Conservation (phyloP, 202 grass and related monocot genomes). For the Carex sylvatica region DNA sequence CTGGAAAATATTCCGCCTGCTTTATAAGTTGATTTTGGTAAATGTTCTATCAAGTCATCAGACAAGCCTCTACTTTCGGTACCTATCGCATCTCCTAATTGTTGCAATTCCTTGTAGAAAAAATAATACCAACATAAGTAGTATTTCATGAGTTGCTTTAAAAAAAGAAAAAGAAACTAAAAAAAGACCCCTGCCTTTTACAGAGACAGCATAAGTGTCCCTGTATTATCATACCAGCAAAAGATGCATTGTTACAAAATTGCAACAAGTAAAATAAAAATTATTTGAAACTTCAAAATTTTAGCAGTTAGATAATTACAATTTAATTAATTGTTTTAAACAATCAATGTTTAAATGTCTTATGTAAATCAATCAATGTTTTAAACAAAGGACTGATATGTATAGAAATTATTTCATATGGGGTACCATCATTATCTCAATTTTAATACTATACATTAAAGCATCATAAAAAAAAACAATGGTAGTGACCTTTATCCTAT, state of each 20-base stretch:
- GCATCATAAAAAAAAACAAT: not conserved
- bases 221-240: not conserved
- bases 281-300: not conserved
- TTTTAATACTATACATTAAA: not conserved
- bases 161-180: not conserved
- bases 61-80: constrained; percentile 78
- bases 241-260: not conserved
- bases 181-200: not conserved
- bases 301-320: not conserved
- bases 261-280: not conserved
- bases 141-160: not conserved
- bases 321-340: not conserved
- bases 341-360: not conserved
- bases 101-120: constrained; percentile 82
- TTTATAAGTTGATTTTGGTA: constrained; percentile 66
- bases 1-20: constrained; percentile 67
- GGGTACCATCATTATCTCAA: not conserved
- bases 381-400: not conserved
- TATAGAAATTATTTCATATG: not conserved
- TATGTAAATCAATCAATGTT: not conserved
- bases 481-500: not conserved
- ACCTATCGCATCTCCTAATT: constrained; percentile 79
- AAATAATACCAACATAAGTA: constrained; percentile 20
- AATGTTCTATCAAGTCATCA: constrained; percentile 46
- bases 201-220: not conserved